These are phyloP conservation scores for Leccinum subgranulosum DNA, from an alignment of 768 basidiomycete genomes.

Conservation along the genomic window DNA sequence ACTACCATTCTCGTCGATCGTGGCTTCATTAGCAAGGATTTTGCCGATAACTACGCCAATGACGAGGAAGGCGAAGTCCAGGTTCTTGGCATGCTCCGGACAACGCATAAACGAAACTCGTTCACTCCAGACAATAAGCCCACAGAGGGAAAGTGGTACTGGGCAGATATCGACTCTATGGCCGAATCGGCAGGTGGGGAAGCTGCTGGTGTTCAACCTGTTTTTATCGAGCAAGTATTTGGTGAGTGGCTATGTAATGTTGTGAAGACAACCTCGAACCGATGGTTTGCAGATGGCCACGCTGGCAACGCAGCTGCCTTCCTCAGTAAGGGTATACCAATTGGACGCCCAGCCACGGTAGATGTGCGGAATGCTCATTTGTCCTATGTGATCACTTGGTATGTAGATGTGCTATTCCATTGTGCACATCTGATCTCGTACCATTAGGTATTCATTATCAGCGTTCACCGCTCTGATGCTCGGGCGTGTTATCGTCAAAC, in stretches of 20 bases:
- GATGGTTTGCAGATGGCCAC: slow-evolving; percentile 65
- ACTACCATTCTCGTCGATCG: slow-evolving; percentile 25
- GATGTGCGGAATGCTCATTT: slow-evolving; percentile 92
- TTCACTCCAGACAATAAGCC: slow-evolving; percentile 92
- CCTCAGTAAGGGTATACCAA: slow-evolving; percentile 70
- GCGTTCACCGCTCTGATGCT: slow-evolving; percentile 85
- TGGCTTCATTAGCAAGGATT: slow-evolving; percentile 75
- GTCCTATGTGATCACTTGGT: slow-evolving; percentile 97
- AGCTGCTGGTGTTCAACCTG: slow-evolving; percentile 43
- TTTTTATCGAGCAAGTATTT: slow-evolving; percentile 89
- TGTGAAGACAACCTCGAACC: background rate
- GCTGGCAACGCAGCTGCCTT: slow-evolving; percentile 64
- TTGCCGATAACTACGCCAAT: slow-evolving; percentile 37
- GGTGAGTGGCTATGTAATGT: slow-evolving; percentile 45
- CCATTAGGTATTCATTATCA: slow-evolving; percentile 81
- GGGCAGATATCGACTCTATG: slow-evolving; percentile 78
- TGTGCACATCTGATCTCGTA: slow-evolving; percentile 10
- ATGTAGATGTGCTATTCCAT: slow-evolving; percentile 17
- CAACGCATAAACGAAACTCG: slow-evolving; percentile 60
- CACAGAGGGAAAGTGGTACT: slow-evolving; percentile 83
- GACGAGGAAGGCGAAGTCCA: slow-evolving; percentile 58
- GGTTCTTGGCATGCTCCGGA: slow-evolving; percentile 84
- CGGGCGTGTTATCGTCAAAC: slow-evolving; percentile 57
- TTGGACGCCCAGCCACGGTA: slow-evolving; percentile 79
- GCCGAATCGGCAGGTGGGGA: slow-evolving; percentile 74